Conservation (phyloP, 2,329 filamentous ascomycete genomes). For the Sphaerostilbella broomeana region DNA sequence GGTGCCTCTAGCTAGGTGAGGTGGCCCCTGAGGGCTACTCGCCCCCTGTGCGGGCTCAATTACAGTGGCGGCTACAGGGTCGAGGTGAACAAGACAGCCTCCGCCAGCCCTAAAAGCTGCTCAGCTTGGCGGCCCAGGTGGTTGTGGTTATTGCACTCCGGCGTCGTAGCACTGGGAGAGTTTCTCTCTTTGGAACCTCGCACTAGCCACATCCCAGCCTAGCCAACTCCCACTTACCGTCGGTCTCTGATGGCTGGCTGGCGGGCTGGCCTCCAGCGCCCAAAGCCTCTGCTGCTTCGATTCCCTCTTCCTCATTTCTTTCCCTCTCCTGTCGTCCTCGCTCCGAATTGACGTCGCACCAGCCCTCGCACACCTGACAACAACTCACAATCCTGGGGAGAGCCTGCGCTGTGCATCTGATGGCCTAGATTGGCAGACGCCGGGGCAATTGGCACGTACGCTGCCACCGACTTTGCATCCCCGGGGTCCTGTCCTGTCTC, state of each 20-base stretch:
- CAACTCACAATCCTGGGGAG: conserved; percentile 13
- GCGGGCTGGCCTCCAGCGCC: conserved; percentile 2
- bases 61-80: too few species aligned
- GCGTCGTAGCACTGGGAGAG: too few species aligned
- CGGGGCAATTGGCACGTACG: conserved; percentile 35
- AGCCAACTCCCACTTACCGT: background rate
- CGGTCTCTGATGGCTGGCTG: background rate
- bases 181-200: background rate
- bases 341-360: conserved; percentile 7
- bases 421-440: conserved; percentile 29
- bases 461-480: conserved; percentile 29
- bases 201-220: background rate
- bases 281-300: conserved; percentile 9
- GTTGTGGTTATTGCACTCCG: too few species aligned
- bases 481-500: conserved; percentile 17
- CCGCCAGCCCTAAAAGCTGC: too few species aligned
- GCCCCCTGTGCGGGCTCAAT: too few species aligned
- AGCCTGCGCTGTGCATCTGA: conserved; percentile 24
- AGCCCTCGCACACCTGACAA: conserved; percentile 1
- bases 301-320: conserved; percentile 4
- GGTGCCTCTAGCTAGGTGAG: background rate
- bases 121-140: too few species aligned
- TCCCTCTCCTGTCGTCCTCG: conserved; percentile 2
- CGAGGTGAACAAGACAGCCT: too few species aligned
- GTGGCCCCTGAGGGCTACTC: background rate